Percentiles rank a stretch among this genome's conserved stretches.
Conservation (phyloP, 345 rosid genomes). For the Populus deltoides region DNA sequence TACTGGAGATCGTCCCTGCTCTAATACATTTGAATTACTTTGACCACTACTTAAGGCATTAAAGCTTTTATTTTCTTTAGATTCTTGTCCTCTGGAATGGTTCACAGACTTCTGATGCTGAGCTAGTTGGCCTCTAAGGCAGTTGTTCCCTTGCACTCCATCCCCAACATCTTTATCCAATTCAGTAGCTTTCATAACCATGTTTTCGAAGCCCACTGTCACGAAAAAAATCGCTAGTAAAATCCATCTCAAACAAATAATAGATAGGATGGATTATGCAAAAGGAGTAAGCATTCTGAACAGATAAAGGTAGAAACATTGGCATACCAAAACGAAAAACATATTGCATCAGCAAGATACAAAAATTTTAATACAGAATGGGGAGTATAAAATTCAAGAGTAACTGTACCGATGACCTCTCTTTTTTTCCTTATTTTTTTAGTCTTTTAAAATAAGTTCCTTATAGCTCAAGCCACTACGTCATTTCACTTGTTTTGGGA, state of each 20-base stretch:
- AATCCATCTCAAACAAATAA: background rate
- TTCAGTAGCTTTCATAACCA: constrained; percentile 42
- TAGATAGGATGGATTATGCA: background rate
- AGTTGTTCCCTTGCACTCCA: constrained; percentile 4
- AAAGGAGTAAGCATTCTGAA: too few relatives aligned
- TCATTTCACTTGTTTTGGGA: too few relatives aligned
- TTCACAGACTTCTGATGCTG: constrained; percentile 24
- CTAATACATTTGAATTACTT: constrained; percentile 58
- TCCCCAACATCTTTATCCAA: constrained; percentile 40
- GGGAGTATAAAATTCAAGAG: too few relatives aligned
- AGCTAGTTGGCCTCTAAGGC: constrained; percentile 7
- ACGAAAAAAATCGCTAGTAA: background rate
- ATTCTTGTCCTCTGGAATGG: constrained; percentile 36
- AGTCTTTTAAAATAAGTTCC: too few relatives aligned
- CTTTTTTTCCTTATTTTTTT: too few relatives aligned
- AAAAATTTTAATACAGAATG: too few relatives aligned
- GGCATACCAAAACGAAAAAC: too few relatives aligned
- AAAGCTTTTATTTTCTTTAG: constrained; percentile 57
- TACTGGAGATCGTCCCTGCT: constrained; percentile 63
- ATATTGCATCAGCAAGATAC: too few relatives aligned
- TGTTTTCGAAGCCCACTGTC: background rate
- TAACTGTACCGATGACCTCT: too few relatives aligned
- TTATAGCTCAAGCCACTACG: too few relatives aligned
- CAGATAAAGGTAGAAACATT: too few relatives aligned
- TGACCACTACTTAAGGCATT: constrained; percentile 45